A percentile compares a stretch with the other conserved stretches of the same genome.
These are phyloP conservation scores for Chaetomium sp. DNA, from an alignment of 2,329 filamentous ascomycete genomes.

Conservation along the genomic window DNA sequence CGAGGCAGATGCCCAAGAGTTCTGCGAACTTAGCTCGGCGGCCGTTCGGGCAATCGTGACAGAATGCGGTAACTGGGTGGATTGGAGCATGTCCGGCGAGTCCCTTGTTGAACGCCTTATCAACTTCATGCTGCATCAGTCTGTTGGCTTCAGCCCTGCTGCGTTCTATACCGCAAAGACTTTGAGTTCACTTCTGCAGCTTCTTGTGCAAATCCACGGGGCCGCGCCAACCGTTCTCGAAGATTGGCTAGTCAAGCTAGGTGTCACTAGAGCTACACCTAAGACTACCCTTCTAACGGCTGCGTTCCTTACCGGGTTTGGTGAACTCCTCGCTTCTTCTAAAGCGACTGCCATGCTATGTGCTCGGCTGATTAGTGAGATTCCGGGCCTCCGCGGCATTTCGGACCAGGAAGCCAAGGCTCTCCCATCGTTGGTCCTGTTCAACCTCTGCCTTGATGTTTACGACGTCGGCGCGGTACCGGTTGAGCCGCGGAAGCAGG, in stretches of 20 bases:
- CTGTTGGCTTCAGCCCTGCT: slow-evolving; percentile 35
- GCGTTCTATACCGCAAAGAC: slow-evolving; percentile 49
- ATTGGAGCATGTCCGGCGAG: slow-evolving; percentile 28
- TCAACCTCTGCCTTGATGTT: slow-evolving; percentile 46
- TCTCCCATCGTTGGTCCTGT: slow-evolving; percentile 43
- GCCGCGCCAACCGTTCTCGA: slow-evolving; percentile 42
- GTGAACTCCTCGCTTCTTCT: slow-evolving; percentile 43
- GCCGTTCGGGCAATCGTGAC: slow-evolving; percentile 32
- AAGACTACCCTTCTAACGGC: slow-evolving; percentile 42
- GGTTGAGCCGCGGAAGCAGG: slow-evolving; percentile 60
- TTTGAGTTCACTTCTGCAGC: slow-evolving; percentile 44
- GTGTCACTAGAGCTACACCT: slow-evolving; percentile 41
- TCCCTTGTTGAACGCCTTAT: slow-evolving; percentile 38
- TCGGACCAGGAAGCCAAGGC: slow-evolving; percentile 36
- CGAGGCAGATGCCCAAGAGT: slow-evolving; percentile 36
- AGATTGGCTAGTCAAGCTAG: slow-evolving; percentile 39
- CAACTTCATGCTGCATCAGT: slow-evolving; percentile 38
- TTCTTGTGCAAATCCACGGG: slow-evolving; percentile 42
- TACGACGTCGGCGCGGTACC: slow-evolving; percentile 49
- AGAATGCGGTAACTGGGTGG: slow-evolving; percentile 34
- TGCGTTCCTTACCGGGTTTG: slow-evolving; percentile 47
- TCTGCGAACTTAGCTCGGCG: slow-evolving; percentile 37
- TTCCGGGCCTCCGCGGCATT: slow-evolving; percentile 41
- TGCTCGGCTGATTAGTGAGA: slow-evolving; percentile 55
- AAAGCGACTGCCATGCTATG: slow-evolving; percentile 47